A percentile compares a stretch with the other conserved stretches of the same genome.
These are phyloP conservation scores for Agaricus blazei DNA, from an alignment of 768 basidiomycete species.

Conservation along the genomic window DNA sequence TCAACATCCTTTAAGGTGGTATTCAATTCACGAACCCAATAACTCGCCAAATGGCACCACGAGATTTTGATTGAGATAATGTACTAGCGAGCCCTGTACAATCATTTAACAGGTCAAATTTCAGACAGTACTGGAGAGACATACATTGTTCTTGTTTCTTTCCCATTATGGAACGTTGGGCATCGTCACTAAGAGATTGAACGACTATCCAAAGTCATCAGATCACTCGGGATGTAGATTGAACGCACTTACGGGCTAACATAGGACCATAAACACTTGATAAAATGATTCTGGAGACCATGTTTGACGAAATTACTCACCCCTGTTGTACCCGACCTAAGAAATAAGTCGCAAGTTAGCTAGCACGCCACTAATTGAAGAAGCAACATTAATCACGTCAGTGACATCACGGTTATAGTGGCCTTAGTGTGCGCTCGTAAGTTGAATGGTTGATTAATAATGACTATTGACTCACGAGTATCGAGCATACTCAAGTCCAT, in stretches of 20 bases:
- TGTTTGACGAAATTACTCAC: constrained; percentile 16
- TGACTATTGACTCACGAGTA: constrained; percentile 34
- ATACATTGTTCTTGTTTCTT: constrained; percentile 47
- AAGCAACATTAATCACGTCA: constrained; percentile 31
- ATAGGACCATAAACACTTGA: background rate
- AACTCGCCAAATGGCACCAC: constrained; percentile 51
- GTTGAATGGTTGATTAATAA: background rate
- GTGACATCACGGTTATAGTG: constrained; percentile 57
- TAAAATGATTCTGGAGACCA: background rate
- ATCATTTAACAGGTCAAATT: background rate
- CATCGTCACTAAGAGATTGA: constrained; percentile 1
- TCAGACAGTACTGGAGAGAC: background rate
- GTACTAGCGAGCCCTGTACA: constrained; percentile 39
- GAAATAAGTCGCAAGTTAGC: background rate
- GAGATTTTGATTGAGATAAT: constrained; percentile 36
- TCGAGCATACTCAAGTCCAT: constrained; percentile 59
- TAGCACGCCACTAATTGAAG: background rate
- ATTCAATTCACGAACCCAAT: constrained; percentile 30
- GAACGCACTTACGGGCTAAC: constrained; percentile 11
- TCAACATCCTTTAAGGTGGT: too few relatives aligned
- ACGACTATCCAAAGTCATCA: background rate
- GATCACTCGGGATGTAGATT: background rate
- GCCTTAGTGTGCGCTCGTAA: constrained; percentile 18
- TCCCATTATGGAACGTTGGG: constrained; percentile 51
- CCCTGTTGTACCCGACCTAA: constrained; percentile 48